These are phyloP conservation scores for Aspergillus biplanus DNA, from an alignment of 495 filamentous ascomycete species.

Conservation along the genomic window DNA sequence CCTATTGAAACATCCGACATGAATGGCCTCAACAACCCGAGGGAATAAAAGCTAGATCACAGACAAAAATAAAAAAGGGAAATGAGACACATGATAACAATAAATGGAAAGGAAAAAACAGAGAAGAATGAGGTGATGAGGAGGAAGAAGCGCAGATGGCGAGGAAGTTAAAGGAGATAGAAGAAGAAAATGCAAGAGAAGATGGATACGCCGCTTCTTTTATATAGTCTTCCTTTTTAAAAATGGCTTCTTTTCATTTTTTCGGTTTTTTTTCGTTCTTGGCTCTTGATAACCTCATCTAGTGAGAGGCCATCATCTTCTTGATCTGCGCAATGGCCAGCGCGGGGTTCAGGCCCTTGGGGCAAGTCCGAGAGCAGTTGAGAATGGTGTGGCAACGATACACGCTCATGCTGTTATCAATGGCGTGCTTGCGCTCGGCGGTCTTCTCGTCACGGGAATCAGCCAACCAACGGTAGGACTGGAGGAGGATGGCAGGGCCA, in stretches of 20 bases:
- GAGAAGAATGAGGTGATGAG: slow-evolving; percentile 17
- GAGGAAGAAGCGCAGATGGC: background rate
- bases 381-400: slow-evolving; percentile 99
- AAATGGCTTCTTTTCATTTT: slow-evolving; percentile 16
- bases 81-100: slow-evolving; percentile 19
- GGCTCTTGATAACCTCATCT: slow-evolving; percentile 3
- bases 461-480: slow-evolving; percentile 94
- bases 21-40: slow-evolving; percentile 34
- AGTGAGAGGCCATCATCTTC: slow-evolving; percentile 79
- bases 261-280: background rate
- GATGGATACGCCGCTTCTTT: background rate
- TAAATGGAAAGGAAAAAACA: slow-evolving; percentile 33
- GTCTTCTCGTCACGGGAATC: slow-evolving; percentile 90
- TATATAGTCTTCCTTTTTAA: slow-evolving; percentile 39
- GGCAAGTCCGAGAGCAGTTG: slow-evolving; percentile 95
- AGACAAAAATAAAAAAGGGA: slow-evolving; percentile 22
- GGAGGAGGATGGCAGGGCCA: slow-evolving; percentile 91
- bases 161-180: slow-evolving; percentile 31
- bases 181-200: slow-evolving; percentile 27
- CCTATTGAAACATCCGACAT: slow-evolving; percentile 51
- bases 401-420: slow-evolving; percentile 98
- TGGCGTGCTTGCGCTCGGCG: slow-evolving; percentile 79
- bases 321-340: slow-evolving; percentile 96
- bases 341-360: slow-evolving; percentile 96
- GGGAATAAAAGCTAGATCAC: slow-evolving; percentile 29